A percentile compares a stretch with the other conserved stretches of the same genome.
Evolutionary conservation across 495 filamentous ascomycete genomes (phyloP).

Genomic region (Astrocystis sublimbata): DNA sequence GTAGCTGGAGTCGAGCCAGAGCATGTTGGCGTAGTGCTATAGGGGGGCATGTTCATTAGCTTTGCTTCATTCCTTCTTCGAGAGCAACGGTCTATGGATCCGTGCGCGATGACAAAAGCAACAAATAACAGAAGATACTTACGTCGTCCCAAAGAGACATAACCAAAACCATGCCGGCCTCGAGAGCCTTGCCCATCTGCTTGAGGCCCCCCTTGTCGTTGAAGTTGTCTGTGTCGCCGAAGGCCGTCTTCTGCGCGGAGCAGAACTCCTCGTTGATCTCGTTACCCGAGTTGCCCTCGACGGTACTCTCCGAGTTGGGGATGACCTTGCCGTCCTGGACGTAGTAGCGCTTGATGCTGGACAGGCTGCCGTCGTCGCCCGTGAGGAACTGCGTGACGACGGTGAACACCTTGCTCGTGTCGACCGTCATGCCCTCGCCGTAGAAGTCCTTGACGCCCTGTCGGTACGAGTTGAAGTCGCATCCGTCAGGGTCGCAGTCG

Average conservation of each 20-base stretch:
- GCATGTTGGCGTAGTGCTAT: slow-evolving; percentile 66
- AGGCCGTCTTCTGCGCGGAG: slow-evolving; percentile 57
- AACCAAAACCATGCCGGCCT: slow-evolving; percentile 65
- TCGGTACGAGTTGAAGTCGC: slow-evolving; percentile 51
- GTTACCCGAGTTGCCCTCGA: slow-evolving; percentile 54
- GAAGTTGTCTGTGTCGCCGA: slow-evolving; percentile 63
- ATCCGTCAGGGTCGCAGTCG: slow-evolving; percentile 54
- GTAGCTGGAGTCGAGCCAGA: slow-evolving; percentile 76
- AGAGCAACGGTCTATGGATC: neutral
- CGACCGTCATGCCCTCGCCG: slow-evolving; percentile 53
- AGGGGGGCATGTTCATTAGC: slow-evolving; percentile 3
- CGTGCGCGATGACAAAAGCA: too few species aligned
- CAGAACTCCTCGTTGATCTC: slow-evolving; percentile 31
- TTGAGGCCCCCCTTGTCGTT: slow-evolving; percentile 58
- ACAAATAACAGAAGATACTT: slow-evolving; percentile 12
- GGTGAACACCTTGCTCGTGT: slow-evolving; percentile 61
- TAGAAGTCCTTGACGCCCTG: slow-evolving; percentile 58
- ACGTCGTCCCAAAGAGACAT: slow-evolving; percentile 75
- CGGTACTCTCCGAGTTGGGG: slow-evolving; percentile 51
- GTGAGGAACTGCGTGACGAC: slow-evolving; percentile 71
- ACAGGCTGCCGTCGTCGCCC: slow-evolving; percentile 52
- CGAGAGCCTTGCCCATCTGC: slow-evolving; percentile 59
- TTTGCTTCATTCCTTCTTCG: neutral
- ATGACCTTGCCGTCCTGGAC: slow-evolving; percentile 62
- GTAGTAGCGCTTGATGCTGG: slow-evolving; percentile 63